Evolutionary conservation across 805 yeast species (phyloP).

Genomic region (Metschnikowia aberdeeniae): DNA sequence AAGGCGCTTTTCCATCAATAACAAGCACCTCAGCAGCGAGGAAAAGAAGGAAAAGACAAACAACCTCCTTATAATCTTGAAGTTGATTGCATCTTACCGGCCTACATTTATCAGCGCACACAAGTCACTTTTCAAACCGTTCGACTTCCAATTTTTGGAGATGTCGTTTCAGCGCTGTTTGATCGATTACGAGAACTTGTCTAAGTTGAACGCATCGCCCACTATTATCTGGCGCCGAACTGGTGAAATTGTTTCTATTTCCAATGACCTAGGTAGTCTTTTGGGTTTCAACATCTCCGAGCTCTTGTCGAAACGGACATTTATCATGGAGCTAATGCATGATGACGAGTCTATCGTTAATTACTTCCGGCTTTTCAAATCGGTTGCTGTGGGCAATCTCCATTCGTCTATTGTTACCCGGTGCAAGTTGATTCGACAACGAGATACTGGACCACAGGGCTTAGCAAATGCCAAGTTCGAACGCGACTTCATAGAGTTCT

Average conservation of each 20-base stretch:
- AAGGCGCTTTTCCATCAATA: slow-evolving; percentile 51
- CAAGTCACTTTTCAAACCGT: slow-evolving; percentile 60
- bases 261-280: slow-evolving; percentile 67
- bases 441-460: slow-evolving; percentile 8
- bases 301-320: slow-evolving; percentile 54
- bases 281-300: slow-evolving; percentile 61
- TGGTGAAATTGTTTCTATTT: slow-evolving; percentile 77
- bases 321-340: slow-evolving; percentile 72
- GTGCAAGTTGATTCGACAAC: slow-evolving; percentile 43
- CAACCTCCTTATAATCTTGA: slow-evolving; percentile 42
- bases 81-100: slow-evolving; percentile 60
- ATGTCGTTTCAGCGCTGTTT: slow-evolving; percentile 43
- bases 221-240: slow-evolving; percentile 84
- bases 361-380: slow-evolving; percentile 68
- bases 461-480: slow-evolving; percentile 17
- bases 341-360: slow-evolving; percentile 71
- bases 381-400: slow-evolving; percentile 65
- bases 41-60: slow-evolving; percentile 29
- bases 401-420: slow-evolving; percentile 50
- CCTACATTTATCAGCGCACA: slow-evolving; percentile 79
- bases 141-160: slow-evolving; percentile 55
- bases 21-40: slow-evolving; percentile 23
- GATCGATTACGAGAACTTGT: slow-evolving; percentile 42
- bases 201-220: slow-evolving; percentile 62
- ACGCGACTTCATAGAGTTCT: slow-evolving; percentile 49